Evolutionary conservation across 768 basidiomycete genomes (phyloP).

Genomic region (Exsudoporus frostii): DNA sequence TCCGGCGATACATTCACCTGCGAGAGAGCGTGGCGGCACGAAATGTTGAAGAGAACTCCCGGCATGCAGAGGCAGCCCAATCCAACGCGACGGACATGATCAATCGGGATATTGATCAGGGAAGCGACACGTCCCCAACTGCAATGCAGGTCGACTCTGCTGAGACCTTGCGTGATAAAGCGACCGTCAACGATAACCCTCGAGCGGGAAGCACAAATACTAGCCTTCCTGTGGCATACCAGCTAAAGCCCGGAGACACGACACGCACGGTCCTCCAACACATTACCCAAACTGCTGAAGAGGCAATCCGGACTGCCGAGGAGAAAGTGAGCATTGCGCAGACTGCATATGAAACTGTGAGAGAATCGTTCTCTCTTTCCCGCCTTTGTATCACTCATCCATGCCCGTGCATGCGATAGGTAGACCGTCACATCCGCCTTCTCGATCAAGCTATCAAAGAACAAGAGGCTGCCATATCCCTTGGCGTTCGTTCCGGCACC

Average conservation of each 20-base stretch:
- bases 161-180: not conserved
- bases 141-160: constrained; percentile 8
- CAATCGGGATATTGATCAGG: not conserved
- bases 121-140: not conserved
- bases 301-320: constrained; percentile 59
- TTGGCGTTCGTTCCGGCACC: constrained; percentile 52
- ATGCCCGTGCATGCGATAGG: constrained; percentile 37
- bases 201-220: not conserved
- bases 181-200: not conserved
- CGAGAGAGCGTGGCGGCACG: constrained; percentile 29
- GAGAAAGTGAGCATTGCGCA: constrained; percentile 78
- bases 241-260: constrained; percentile 31
- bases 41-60: not conserved
- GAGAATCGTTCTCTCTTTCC: constrained; percentile 16
- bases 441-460: constrained; percentile 73
- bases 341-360: constrained; percentile 66
- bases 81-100: not conserved
- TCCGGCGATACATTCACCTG: constrained; percentile 46
- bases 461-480: constrained; percentile 52
- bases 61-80: not conserved
- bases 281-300: constrained; percentile 59
- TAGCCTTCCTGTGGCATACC: not conserved
- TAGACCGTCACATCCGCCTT: constrained; percentile 75
- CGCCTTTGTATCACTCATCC: not conserved
- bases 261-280: constrained; percentile 52